A percentile compares a stretch with the other conserved stretches of the same genome.
These are phyloP conservation scores for Saussurea involucrata DNA, from an alignment of 129 eudicot genomes.

Conservation along the genomic window DNA sequence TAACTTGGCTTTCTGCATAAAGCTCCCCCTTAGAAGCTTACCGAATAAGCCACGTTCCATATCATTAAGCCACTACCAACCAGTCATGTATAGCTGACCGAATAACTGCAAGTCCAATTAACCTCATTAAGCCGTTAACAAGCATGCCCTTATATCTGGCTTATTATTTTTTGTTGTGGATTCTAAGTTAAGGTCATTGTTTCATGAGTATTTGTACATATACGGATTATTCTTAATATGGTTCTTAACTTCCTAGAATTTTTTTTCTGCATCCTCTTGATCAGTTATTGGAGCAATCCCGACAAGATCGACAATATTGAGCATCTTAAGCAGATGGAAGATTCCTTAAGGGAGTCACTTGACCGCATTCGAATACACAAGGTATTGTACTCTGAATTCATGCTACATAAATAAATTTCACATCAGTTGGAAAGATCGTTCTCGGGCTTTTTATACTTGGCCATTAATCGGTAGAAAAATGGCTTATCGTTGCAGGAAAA, in stretches of 20 bases:
- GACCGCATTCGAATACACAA: conserved; percentile 50
- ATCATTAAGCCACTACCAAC: no score
- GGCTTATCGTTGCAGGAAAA: conserved; percentile 47
- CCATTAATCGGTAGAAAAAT: not conserved
- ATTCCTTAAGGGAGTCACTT: conserved; percentile 68
- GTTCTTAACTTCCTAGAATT: not conserved
- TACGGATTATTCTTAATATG: not conserved
- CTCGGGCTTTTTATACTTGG: not conserved
- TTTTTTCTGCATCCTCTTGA: conserved; percentile 3
- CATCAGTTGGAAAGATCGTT: not conserved
- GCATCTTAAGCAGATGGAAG: conserved; percentile 86
- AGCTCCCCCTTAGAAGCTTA: no score
- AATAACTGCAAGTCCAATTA: no score
- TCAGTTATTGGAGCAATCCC: conserved; percentile 86
- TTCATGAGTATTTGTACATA: not conserved
- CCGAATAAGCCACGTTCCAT: no score
- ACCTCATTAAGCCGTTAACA: no score
- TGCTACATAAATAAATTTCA: not conserved
- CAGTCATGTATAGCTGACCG: no score
- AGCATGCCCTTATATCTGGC: no score
- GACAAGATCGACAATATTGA: conserved; percentile 73
- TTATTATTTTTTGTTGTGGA: not conserved
- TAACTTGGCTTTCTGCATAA: no score
- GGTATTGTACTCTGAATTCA: conserved; percentile 37
- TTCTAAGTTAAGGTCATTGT: not conserved